A percentile compares a stretch with the other conserved stretches of the same genome.
phyloP scores from a whole-genome alignment of 1,284 basidiomycete genomes.

The Coriolopsis trogii region DNA sequence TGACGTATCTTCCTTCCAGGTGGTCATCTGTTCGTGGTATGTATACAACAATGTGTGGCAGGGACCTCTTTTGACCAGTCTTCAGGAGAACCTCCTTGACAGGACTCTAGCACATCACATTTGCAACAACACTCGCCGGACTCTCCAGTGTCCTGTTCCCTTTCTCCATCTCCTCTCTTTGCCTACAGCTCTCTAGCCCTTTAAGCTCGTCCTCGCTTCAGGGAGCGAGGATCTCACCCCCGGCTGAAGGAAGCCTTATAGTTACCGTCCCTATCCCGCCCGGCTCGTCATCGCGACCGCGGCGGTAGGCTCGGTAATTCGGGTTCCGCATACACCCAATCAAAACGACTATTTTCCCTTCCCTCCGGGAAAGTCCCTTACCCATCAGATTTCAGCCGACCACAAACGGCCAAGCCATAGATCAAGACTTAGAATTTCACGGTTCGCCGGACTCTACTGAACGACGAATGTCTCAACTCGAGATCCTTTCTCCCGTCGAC shows the following conservation, averaged over 20 bases:
- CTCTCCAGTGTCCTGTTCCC: conserved; percentile 23
- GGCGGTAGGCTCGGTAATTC: conserved; percentile 75
- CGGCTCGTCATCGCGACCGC: conserved; percentile 62
- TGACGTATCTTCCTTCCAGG: conserved; percentile 43
- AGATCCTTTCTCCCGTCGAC: conserved; percentile 56
- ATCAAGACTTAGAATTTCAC: conserved; percentile 23
- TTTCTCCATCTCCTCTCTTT: conserved; percentile 24
- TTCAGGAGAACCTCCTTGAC: conserved; percentile 81
- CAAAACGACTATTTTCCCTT: conserved; percentile 19
- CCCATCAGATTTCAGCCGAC: conserved; percentile 2
- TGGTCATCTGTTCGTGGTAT: conserved; percentile 79
- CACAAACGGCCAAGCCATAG: conserved; percentile 19
- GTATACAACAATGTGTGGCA: conserved; percentile 21
- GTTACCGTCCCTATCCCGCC: conserved; percentile 66
- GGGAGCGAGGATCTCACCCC: conserved; percentile 64
- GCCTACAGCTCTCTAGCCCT: conserved; percentile 31
- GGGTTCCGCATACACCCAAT: conserved; percentile 31
- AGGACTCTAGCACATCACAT: conserved; percentile 37
- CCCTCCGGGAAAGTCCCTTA: conserved; percentile 15
- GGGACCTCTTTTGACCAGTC: conserved; percentile 21
- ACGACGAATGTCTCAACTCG: conserved; percentile 59
- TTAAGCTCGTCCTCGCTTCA: conserved; percentile 66
- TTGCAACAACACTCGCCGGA: conserved; percentile 19
- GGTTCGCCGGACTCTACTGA: conserved; percentile 14
- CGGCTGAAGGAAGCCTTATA: conserved; percentile 55